phyloP scores from a whole-genome alignment of 2,329 filamentous ascomycete genomes.

The Thielaviopsis ethacetica region DNA sequence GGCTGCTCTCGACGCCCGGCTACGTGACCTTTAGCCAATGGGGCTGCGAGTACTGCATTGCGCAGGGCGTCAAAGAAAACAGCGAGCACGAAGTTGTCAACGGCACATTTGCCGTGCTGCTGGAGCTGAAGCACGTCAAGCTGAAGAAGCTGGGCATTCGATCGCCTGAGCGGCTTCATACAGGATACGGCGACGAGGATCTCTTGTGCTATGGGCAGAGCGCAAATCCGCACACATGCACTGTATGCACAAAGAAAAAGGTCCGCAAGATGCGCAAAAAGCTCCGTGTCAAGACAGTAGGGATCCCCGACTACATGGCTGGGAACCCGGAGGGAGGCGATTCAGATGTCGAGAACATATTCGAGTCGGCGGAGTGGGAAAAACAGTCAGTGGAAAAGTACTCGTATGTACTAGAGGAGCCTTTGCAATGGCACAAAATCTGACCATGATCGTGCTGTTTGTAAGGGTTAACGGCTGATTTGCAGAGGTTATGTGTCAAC shows the following conservation, averaged over 20 bases:
- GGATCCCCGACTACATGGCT: constrained; percentile 3
- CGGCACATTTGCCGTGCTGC: constrained; percentile 3
- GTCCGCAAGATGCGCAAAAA: constrained; percentile 3
- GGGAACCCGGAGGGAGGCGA: neutral
- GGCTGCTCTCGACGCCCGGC: neutral
- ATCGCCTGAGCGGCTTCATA: neutral
- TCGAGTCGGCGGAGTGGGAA: neutral
- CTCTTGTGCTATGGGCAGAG: constrained; percentile 1
- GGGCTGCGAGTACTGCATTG: constrained; percentile 9
- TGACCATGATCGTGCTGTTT: neutral
- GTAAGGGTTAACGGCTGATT: neutral
- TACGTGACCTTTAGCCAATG: constrained; percentile 9
- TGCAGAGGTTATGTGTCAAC: too few relatives aligned
- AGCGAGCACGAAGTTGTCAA: neutral
- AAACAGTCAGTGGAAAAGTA: neutral
- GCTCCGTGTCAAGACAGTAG: constrained; percentile 6
- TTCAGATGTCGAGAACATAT: too few relatives aligned
- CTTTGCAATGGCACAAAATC: neutral
- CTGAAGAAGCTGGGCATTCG: constrained; percentile 5
- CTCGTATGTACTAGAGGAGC: neutral
- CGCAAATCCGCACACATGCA: neutral
- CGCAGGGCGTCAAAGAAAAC: constrained; percentile 4
- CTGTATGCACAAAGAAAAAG: constrained; percentile 6
- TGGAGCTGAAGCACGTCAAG: constrained; percentile 7
- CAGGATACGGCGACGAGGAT: constrained; percentile 1